Evolutionary conservation across 2,329 filamentous ascomycete genomes (phyloP).

Genomic region (Fusarium continuum): DNA sequence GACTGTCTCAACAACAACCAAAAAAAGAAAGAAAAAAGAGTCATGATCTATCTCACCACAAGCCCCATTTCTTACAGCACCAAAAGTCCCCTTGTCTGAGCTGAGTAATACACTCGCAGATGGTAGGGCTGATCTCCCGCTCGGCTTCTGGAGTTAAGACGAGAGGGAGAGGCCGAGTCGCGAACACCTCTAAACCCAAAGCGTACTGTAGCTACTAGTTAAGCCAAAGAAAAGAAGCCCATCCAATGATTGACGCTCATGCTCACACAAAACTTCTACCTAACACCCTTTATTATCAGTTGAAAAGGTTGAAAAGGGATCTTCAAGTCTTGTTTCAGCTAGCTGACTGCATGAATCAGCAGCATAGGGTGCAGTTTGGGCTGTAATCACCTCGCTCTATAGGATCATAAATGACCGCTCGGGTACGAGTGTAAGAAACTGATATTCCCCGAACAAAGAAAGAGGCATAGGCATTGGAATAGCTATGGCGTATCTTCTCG

Average conservation of each 20-base stretch:
- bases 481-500: no score
- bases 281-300: conserved; percentile 1
- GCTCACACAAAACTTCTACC: not conserved
- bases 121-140: conserved; percentile 14
- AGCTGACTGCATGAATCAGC: conserved; percentile 5
- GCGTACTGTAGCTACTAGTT: no score
- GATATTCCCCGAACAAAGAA: not conserved
- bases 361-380: not conserved
- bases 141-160: conserved; percentile 35
- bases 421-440: conserved; percentile 12
- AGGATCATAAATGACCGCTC: conserved; percentile 1
- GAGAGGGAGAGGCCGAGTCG: conserved; percentile 41
- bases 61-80: not conserved
- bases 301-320: no score
- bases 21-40: no score
- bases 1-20: no score
- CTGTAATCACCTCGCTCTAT: not conserved
- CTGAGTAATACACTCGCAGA: not conserved
- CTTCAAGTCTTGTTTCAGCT: not conserved
- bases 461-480: not conserved
- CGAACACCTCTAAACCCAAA: conserved; percentile 27
- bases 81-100: not conserved
- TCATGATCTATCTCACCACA: not conserved
- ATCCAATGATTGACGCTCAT: conserved; percentile 5
- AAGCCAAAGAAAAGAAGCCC: no score